These are phyloP conservation scores for Sherardia arvensis DNA, from an alignment of 257 asterid genomes.

Conservation along the genomic window DNA sequence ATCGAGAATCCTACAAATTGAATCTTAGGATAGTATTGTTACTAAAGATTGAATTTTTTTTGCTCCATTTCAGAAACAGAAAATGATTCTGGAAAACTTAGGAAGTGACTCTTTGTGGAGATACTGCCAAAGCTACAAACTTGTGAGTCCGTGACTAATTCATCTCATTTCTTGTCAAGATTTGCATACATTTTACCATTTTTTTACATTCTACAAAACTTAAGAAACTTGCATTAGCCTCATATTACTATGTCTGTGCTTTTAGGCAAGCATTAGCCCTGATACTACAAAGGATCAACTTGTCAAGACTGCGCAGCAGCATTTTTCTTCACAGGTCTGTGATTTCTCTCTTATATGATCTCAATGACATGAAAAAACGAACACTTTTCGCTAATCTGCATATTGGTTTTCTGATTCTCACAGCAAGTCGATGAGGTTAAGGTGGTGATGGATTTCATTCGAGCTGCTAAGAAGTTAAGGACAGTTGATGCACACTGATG, in stretches of 20 bases:
- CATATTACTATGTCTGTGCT: not conserved
- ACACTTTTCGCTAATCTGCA: conserved; percentile 3
- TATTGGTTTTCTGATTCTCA: conserved; percentile 8
- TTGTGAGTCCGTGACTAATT: conserved; percentile 33
- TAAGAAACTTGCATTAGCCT: not conserved
- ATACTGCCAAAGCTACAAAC: conserved; percentile 67
- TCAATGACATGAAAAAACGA: not conserved
- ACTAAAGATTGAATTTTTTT: not conserved
- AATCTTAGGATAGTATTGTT: not conserved
- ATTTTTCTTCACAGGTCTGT: conserved; percentile 67
- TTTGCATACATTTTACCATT: not conserved
- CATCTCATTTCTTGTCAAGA: conserved; percentile 1
- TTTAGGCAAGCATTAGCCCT: conserved; percentile 50
- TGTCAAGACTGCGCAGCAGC: conserved; percentile 53
- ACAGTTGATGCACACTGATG: conserved; percentile 31
- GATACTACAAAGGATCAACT: conserved; percentile 64
- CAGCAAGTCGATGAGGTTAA: conserved; percentile 78
- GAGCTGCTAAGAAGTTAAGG: conserved; percentile 53
- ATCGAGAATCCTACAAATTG: not conserved
- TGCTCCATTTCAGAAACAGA: conserved; percentile 21
- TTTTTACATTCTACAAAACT: not conserved
- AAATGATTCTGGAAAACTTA: conserved; percentile 56
- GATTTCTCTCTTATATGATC: not conserved
- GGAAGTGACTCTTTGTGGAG: conserved; percentile 83
- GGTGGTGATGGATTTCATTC: conserved; percentile 67